Conservation (phyloP, 306 rosid genomes). For the Rosa chinensis region DNA sequence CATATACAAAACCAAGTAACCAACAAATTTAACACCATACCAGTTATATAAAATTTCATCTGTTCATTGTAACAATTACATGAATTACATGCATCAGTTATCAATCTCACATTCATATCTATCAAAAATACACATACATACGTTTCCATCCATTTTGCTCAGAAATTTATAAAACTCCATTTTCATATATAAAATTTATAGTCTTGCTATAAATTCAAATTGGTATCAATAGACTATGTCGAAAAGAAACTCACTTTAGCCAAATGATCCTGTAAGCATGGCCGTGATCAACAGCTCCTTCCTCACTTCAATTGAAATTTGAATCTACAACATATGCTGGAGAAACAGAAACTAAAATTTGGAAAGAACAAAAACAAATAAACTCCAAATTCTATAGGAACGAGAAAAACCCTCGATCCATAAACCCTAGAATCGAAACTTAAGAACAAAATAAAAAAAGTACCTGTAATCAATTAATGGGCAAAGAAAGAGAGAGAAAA, state of each 20-base stretch:
- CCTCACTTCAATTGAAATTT: background rate
- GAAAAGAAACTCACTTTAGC: conserved; percentile 12
- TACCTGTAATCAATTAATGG: background rate
- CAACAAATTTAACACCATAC: background rate
- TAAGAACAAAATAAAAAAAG: background rate
- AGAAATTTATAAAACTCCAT: background rate
- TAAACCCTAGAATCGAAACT: conserved; percentile 6
- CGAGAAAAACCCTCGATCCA: background rate
- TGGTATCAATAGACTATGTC: background rate
- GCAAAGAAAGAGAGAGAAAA: background rate
- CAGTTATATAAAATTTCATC: background rate
- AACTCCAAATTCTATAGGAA: background rate
- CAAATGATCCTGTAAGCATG: conserved; percentile 1
- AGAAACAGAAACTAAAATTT: background rate
- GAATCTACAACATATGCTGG: background rate
- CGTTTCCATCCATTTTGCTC: background rate
- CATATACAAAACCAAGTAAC: background rate
- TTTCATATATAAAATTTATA: background rate
- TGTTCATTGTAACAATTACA: background rate
- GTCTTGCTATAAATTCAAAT: background rate
- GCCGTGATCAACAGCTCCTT: conserved; percentile 13
- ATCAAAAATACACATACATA: background rate
- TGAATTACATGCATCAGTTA: background rate
- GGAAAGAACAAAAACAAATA: background rate
- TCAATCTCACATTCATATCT: background rate